Base-by-base conservation (phyloP, 2,329 filamentous ascomycete genomes). In the Aplosporella prunicola region DNA sequence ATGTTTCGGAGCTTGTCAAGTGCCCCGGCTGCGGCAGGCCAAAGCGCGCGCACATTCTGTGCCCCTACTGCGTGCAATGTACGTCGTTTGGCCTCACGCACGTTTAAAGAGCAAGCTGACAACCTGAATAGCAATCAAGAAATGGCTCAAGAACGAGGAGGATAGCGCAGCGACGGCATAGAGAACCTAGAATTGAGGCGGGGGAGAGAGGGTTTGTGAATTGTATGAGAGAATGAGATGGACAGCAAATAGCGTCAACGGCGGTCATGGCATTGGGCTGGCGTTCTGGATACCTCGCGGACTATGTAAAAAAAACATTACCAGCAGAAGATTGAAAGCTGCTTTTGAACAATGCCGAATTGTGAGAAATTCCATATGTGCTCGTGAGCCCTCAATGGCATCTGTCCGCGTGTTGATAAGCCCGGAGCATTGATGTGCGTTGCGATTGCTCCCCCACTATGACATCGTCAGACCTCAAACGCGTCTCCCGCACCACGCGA, bases 31-130 rank as follows among this genome's bases (percentile, higher is more conserved):
- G 91, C 52, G 93, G 91, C 32, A 75, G 82, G 56, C 67, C 78
- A 17, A 98, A 98, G 70, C 79, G 86, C 56, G 80, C 86, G 53
- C 91, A 98, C 66, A 68, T 87, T 23, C 60, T 98, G 47, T 98
- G 91, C 61, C 79, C 86, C 14, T 78, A 83, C 53, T 98, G 91
- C 61, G 79, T 93, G 44, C 69, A 76, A 60, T 82, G 88, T 93
- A 72, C 52, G 78, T 52, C 20, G 3, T 9, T 15, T 22, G 14
- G 11, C 13, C 17, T 9, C n/a, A 16, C 13, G 6, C 9, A 9
- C n/a, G 13, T 7, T 9, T 4, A 18, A 5, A 20, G 10, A 28
- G n/a, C n/a, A n/a, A 3, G 17, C 36, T 32, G 28, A 38, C 28
- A 15, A 10, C 5, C 5, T 15, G 9, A 7, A 22, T 20, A 40